A percentile compares a stretch with the other conserved stretches of the same genome.
phyloP scores from a whole-genome alignment of 129 eudicot species.

The Oenanthe sinensis region DNA sequence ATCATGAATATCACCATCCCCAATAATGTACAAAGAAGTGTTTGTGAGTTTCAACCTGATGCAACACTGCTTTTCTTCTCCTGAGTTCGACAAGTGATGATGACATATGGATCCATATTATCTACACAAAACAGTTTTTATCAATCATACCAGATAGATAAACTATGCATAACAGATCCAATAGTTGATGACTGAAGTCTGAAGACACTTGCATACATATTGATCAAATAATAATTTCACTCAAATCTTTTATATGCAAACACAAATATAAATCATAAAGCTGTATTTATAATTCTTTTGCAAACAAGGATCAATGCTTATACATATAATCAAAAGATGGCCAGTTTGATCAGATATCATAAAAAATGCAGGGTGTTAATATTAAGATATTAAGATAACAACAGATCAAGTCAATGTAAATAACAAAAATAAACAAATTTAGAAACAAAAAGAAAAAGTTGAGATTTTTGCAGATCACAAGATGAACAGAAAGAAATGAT shows the following conservation, averaged over 20 bases:
- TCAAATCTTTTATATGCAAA: neutral
- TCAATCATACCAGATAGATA: neutral
- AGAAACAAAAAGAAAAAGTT: neutral
- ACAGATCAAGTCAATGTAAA: neutral
- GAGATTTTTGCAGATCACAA: neutral
- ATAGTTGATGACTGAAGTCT: neutral
- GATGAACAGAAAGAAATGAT: neutral
- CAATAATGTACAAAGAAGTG: neutral
- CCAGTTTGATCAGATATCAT: neutral
- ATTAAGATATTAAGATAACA: neutral
- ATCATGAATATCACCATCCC: neutral
- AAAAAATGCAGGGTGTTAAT: neutral
- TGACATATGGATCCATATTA: slow-evolving; percentile 70
- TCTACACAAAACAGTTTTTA: slow-evolving; percentile 20
- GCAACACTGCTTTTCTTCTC: slow-evolving; percentile 68
- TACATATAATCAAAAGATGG: neutral
- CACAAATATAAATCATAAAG: neutral
- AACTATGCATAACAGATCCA: neutral
- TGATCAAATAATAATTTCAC: neutral
- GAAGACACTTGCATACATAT: neutral
- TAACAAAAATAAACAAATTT: neutral
- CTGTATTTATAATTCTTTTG: neutral
- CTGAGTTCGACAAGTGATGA: slow-evolving; percentile 44
- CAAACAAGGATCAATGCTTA: neutral
- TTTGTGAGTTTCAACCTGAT: slow-evolving; percentile 33